phyloP scores from a whole-genome alignment of 306 rosid genomes.

The Psophocarpus tetragonolobus region DNA sequence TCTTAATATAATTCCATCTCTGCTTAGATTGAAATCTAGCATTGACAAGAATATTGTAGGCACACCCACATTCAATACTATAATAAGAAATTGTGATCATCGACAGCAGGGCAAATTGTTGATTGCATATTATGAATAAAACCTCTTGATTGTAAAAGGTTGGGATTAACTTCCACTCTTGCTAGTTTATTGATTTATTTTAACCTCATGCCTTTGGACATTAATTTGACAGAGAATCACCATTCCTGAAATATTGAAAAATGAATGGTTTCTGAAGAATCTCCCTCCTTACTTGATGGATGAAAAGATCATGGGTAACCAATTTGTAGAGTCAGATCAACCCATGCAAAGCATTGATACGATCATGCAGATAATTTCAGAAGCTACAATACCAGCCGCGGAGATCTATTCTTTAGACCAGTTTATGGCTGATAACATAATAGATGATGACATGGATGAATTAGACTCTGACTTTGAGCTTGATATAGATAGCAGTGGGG shows the following conservation, averaged over 20 bases:
- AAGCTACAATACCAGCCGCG: slow-evolving; percentile 86
- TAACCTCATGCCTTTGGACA: neutral
- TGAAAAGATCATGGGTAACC: slow-evolving; percentile 58
- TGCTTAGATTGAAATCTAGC: neutral
- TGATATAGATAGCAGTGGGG: slow-evolving; percentile 91
- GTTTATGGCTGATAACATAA: slow-evolving; percentile 48
- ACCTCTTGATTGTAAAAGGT: neutral
- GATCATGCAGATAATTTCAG: slow-evolving; percentile 91
- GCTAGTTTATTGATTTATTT: neutral
- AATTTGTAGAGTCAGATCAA: slow-evolving; percentile 87
- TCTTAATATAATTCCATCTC: neutral
- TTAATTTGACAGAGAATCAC: slow-evolving; percentile 65
- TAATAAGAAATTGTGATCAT: neutral
- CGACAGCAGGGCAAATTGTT: neutral
- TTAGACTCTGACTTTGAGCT: slow-evolving; percentile 78
- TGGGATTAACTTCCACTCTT: neutral
- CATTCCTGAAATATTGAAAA: slow-evolving; percentile 78
- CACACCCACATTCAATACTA: neutral
- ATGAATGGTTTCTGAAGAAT: slow-evolving; percentile 82
- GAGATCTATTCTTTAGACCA: slow-evolving; percentile 56
- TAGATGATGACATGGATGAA: slow-evolving; percentile 82
- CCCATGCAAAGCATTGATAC: slow-evolving; percentile 81
- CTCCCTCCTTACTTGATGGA: slow-evolving; percentile 82
- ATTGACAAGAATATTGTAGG: neutral
- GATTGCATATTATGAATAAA: neutral